A percentile compares a stretch with the other conserved stretches of the same genome.
These are phyloP conservation scores for Fusarium sp. DNA, from an alignment of 2,329 filamentous ascomycete species.

Conservation along the genomic window DNA sequence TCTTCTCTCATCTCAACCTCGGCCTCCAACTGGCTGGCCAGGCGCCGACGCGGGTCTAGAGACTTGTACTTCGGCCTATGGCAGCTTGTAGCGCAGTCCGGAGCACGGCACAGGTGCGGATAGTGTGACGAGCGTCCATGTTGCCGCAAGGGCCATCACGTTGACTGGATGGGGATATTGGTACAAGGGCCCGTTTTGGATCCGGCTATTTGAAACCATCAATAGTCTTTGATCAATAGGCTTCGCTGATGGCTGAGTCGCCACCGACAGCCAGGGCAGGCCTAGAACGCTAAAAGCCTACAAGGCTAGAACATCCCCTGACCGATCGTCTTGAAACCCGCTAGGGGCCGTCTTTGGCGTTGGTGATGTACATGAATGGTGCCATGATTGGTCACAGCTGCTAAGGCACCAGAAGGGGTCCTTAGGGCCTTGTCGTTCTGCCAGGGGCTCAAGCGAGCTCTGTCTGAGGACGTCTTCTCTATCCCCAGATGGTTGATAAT, in stretches of 20 bases:
- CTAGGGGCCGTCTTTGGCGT: constrained; percentile 32
- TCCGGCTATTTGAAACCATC: constrained; percentile 35
- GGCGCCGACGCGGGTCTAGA: constrained; percentile 34
- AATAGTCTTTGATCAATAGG: constrained; percentile 27
- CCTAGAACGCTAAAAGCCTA: constrained; percentile 30
- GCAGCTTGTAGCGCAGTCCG: constrained; percentile 13
- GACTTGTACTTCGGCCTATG: constrained; percentile 18
- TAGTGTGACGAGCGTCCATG: constrained; percentile 33
- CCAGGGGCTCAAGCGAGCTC: constrained; percentile 40
- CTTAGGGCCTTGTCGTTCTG: constrained; percentile 11
- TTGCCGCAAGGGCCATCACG: constrained; percentile 29
- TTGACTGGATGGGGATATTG: constrained; percentile 34
- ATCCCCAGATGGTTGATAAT: constrained; percentile 41
- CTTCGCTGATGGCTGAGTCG: constrained; percentile 17
- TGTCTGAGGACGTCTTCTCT: constrained; percentile 36
- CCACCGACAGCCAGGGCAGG: constrained; percentile 23
- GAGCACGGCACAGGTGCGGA: constrained; percentile 5
- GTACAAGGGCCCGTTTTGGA: constrained; percentile 34
- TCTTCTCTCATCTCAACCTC: constrained; percentile 13
- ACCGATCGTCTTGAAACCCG: constrained; percentile 40
- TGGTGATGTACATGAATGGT: constrained; percentile 21
- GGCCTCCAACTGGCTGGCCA: constrained; percentile 34
- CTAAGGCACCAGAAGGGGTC: neutral
- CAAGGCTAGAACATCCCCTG: constrained; percentile 29
- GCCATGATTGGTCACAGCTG: constrained; percentile 16